Conservation (phyloP, 768 basidiomycete species). For the Boletus reticulatus region DNA sequence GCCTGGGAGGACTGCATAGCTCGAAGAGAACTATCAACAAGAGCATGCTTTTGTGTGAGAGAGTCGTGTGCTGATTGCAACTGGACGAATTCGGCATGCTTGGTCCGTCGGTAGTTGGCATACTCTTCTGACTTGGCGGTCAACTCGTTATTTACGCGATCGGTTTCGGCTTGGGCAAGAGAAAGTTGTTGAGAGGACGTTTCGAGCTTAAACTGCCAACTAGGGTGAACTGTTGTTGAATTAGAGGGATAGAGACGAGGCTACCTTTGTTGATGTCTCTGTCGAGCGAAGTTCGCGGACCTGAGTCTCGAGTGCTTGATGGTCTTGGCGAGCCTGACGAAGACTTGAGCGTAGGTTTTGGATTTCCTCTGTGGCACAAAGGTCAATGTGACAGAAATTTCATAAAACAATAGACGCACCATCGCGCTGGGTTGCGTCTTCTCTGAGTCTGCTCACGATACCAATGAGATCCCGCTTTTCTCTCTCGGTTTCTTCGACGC, state of each 20-base stretch:
- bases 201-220: constrained; percentile 76
- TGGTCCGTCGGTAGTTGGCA: constrained; percentile 75
- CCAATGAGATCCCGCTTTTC: constrained; percentile 89
- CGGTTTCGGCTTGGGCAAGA: constrained; percentile 72
- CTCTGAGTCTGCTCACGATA: constrained; percentile 79
- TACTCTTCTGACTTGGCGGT: constrained; percentile 76
- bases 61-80: constrained; percentile 79
- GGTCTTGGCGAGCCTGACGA: constrained; percentile 73
- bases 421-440: constrained; percentile 70
- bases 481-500: constrained; percentile 73
- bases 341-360: constrained; percentile 64
- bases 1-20: constrained; percentile 71
- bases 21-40: constrained; percentile 67
- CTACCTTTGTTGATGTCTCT: constrained; percentile 75
- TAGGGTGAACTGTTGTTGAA: neutral
- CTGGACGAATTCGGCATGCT: constrained; percentile 73
- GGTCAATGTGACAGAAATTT: neutral
- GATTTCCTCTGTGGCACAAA: constrained; percentile 56
- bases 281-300: constrained; percentile 70
- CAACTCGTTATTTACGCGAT: constrained; percentile 69
- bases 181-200: constrained; percentile 79
- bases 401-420: constrained; percentile 44
- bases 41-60: constrained; percentile 61
- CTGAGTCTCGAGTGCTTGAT: constrained; percentile 64
- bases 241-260: neutral